A percentile compares a stretch with the other conserved stretches of the same genome.
phyloP scores from a whole-genome alignment of 495 filamentous ascomycete species.

The Penicillium canescens region DNA sequence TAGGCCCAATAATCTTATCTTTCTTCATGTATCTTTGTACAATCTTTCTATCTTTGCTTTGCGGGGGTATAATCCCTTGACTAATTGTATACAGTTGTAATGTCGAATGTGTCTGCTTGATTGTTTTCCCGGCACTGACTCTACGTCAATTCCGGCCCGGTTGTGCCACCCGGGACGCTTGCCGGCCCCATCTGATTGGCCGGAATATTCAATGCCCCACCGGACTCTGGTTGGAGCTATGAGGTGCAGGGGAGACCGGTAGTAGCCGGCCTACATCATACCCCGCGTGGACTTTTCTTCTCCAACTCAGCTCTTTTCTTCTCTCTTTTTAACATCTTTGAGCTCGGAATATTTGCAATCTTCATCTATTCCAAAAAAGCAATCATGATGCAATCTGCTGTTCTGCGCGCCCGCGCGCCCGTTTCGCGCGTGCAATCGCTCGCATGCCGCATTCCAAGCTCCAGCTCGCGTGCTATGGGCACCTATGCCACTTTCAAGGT shows the following conservation, averaged over 20 bases:
- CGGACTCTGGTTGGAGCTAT: not conserved
- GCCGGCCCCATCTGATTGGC: constrained; percentile 21
- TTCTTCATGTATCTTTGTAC: not conserved
- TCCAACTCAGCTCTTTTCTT: constrained; percentile 8
- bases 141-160: constrained; percentile 17
- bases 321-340: constrained; percentile 5
- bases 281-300: constrained; percentile 23
- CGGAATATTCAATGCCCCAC: not conserved
- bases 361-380: constrained; percentile 1
- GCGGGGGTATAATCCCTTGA: not conserved
- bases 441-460: constrained; percentile 26
- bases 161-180: constrained; percentile 24
- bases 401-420: constrained; percentile 34
- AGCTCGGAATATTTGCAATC: not conserved
- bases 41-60: not conserved
- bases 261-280: constrained; percentile 28
- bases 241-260: constrained; percentile 7
- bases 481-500: constrained; percentile 81
- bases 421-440: constrained; percentile 24
- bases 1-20: too few species aligned
- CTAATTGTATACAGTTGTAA: not conserved
- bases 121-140: too few species aligned
- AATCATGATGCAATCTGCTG: constrained; percentile 36
- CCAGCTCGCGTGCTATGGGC: constrained; percentile 35
- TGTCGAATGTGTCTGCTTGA: too few species aligned